A percentile compares a stretch with the other conserved stretches of the same genome.
phyloP scores from a whole-genome alignment of 2,329 filamentous ascomycete genomes.

The Pseudopyrenochaeta lycopersici region DNA sequence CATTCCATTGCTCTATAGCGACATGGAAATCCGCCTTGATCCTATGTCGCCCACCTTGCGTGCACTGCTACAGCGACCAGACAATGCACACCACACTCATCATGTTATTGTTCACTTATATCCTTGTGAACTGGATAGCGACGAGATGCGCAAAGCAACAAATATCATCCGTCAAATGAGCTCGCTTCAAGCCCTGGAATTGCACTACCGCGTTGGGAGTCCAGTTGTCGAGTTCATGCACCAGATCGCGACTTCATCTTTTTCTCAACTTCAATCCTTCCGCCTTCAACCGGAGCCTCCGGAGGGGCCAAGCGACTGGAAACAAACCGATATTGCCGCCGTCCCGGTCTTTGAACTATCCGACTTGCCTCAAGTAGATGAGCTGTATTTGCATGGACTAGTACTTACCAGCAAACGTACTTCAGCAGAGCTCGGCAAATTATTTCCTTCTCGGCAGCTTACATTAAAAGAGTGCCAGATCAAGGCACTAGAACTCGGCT shows the following conservation, averaged over 20 bases:
- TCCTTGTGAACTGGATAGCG: not conserved
- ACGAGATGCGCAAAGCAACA: not conserved
- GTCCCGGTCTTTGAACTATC: not conserved
- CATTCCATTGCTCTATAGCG: no score
- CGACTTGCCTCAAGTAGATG: conserved; percentile 1
- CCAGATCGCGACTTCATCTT: not conserved
- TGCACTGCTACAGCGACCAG: conserved; percentile 2
- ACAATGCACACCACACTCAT: not conserved
- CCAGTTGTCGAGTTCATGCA: conserved; percentile 2
- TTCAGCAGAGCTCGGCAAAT: no score
- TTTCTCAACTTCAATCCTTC: not conserved
- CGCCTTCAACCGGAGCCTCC: conserved; percentile 1
- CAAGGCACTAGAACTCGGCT: no score
- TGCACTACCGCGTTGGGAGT: not conserved
- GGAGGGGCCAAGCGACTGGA: not conserved
- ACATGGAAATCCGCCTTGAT: conserved; percentile 1
- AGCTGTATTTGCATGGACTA: not conserved
- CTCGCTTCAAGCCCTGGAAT: not conserved
- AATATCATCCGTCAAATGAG: conserved; percentile 1
- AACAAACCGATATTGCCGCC: not conserved
- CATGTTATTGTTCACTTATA: not conserved
- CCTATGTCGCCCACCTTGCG: not conserved
- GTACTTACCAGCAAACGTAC: no score
- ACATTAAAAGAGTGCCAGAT: no score
- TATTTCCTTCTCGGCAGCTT: no score